Percentiles rank a stretch among this genome's conserved stretches.
These are phyloP conservation scores for Colletotrichum sp. DNA, from an alignment of 2,329 filamentous ascomycete genomes.

Conservation along the genomic window DNA sequence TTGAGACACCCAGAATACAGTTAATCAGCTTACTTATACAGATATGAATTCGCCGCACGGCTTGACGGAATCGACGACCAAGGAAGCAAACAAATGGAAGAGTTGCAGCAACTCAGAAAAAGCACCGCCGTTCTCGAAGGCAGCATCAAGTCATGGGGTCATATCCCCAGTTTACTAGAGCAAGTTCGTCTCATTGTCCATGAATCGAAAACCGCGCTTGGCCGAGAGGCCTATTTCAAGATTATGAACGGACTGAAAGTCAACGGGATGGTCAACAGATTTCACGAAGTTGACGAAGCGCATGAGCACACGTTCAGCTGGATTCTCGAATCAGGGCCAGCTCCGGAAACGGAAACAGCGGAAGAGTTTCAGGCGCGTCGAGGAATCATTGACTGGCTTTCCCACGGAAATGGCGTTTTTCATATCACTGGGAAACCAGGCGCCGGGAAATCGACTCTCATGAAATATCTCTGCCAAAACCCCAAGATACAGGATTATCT, in stretches of 20 bases:
- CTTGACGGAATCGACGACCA: background rate
- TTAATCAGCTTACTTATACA: background rate
- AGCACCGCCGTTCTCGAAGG: background rate
- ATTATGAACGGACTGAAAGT: background rate
- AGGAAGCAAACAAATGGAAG: background rate
- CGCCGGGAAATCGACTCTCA: slow-evolving; percentile 1
- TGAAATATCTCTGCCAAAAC: background rate
- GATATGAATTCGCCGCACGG: background rate
- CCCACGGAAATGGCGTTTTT: background rate
- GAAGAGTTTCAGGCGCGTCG: background rate
- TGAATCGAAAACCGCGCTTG: background rate
- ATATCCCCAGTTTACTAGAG: background rate
- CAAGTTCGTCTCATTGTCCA: background rate
- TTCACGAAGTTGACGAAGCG: background rate
- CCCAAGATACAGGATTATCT: background rate
- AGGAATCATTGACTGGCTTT: background rate
- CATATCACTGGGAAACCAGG: background rate
- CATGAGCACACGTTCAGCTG: background rate
- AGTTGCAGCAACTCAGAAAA: background rate
- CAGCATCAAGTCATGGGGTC: background rate
- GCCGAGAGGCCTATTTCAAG: background rate
- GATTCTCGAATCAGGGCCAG: background rate
- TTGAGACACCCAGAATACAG: no score
- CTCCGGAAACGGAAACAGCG: background rate
- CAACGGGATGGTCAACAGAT: background rate